Evolutionary conservation across 352 stramenopile species (phyloP).

Genomic region (Phytophthora pisi): DNA sequence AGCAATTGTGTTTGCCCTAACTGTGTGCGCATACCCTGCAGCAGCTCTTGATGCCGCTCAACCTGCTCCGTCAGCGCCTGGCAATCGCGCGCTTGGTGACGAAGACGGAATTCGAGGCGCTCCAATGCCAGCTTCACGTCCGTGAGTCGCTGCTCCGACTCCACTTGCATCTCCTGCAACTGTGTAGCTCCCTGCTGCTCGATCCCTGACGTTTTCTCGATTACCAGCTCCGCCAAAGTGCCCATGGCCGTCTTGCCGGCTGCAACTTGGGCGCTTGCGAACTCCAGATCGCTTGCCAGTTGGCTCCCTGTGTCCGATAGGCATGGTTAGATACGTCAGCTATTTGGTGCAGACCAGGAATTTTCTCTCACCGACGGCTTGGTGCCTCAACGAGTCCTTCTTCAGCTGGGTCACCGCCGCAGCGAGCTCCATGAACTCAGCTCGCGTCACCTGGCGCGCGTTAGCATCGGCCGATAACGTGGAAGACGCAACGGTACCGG

Average conservation of each 20-base stretch:
- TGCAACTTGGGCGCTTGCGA: conserved; percentile 46
- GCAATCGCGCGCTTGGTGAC: conserved; percentile 60
- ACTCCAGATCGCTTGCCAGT: conserved; percentile 55
- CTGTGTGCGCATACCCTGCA: conserved; percentile 46
- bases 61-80: conserved; percentile 54
- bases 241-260: conserved; percentile 56
- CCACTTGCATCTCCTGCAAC: conserved; percentile 52
- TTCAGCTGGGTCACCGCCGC: conserved; percentile 47
- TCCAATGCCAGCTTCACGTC: conserved; percentile 56
- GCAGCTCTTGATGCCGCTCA: conserved; percentile 49
- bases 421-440: conserved; percentile 69
- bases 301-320: conserved; percentile 41
- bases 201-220: conserved; percentile 51
- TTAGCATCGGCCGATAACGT: conserved; percentile 41
- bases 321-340: background rate
- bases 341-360: background rate
- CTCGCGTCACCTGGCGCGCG: conserved; percentile 54
- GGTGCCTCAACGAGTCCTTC: conserved; percentile 50
- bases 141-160: conserved; percentile 50
- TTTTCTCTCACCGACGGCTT: conserved; percentile 39
- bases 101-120: conserved; percentile 74
- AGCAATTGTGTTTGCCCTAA: conserved; percentile 49
- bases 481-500: conserved; percentile 15
- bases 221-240: conserved; percentile 49
- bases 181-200: conserved; percentile 45